A percentile compares a stretch with the other conserved stretches of the same genome.
These are phyloP conservation scores for Paecilomyces dactylethromorphus DNA, from an alignment of 2,329 filamentous ascomycete genomes.

Conservation along the genomic window DNA sequence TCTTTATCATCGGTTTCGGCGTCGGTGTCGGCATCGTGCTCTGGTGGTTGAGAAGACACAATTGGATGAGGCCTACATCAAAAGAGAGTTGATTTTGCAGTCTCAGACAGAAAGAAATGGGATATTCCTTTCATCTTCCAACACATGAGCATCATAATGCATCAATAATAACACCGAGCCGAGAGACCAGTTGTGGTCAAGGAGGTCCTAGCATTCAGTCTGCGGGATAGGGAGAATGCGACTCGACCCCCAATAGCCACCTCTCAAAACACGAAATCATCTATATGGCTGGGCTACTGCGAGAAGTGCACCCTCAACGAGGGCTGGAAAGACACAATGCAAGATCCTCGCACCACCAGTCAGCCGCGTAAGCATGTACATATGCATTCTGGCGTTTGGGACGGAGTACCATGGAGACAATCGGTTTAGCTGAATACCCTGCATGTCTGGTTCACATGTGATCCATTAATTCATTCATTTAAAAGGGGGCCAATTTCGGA, in stretches of 20 bases:
- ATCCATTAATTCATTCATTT: background rate
- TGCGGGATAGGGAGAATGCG: background rate
- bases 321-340: background rate
- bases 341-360: background rate
- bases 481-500: background rate
- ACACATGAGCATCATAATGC: background rate
- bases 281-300: background rate
- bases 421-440: too few species aligned
- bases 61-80: constrained; percentile 20
- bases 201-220: background rate
- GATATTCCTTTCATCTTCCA: too few species aligned
- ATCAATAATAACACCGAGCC: background rate
- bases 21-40: constrained; percentile 40
- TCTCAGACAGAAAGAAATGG: too few species aligned
- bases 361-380: background rate
- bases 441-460: background rate
- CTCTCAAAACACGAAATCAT: background rate
- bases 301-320: background rate
- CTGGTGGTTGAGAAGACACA: constrained; percentile 34
- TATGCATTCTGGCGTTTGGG: background rate
- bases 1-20: constrained; percentile 29
- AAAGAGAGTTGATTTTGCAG: too few species aligned
- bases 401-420: background rate
- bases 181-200: background rate
- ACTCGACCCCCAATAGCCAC: background rate